These are phyloP conservation scores for Tephrocybe sp. DNA, from an alignment of 768 basidiomycete genomes.

Conservation along the genomic window DNA sequence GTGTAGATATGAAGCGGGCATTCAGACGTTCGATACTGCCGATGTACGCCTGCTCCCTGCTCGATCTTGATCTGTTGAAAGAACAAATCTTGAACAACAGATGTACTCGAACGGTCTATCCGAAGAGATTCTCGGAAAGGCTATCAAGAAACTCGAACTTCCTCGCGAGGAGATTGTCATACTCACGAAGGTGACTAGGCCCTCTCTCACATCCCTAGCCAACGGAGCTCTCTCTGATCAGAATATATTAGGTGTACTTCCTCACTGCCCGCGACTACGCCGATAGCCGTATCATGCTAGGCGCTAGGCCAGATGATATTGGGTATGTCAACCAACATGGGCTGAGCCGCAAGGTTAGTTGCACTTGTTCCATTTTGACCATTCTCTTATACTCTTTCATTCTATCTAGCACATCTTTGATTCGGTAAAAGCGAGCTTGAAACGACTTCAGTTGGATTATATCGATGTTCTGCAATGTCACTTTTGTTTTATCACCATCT, in stretches of 20 bases:
- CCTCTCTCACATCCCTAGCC: background rate
- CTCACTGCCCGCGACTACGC: slow-evolving; percentile 26
- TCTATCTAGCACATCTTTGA: no score
- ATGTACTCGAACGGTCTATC: slow-evolving; percentile 65
- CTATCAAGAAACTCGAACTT: slow-evolving; percentile 60
- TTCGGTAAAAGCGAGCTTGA: no score
- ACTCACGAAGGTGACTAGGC: slow-evolving; percentile 59
- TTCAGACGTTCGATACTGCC: slow-evolving; percentile 62
- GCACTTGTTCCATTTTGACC: no score
- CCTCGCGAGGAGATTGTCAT: slow-evolving; percentile 80
- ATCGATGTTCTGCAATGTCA: no score
- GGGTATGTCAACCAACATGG: slow-evolving; percentile 61
- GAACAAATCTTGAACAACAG: slow-evolving; percentile 27
- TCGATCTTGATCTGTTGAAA: no score
- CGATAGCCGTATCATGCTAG: slow-evolving; percentile 8
- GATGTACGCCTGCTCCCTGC: slow-evolving; percentile 8
- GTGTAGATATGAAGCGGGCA: slow-evolving; percentile 57
- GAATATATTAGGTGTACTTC: slow-evolving; percentile 40
- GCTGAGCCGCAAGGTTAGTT: slow-evolving; percentile 26
- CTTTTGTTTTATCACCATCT: no score
- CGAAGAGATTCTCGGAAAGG: slow-evolving; percentile 68
- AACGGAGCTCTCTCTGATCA: background rate
- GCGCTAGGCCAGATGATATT: slow-evolving; percentile 27
- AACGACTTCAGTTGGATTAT: no score
- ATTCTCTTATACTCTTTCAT: no score